These are phyloP conservation scores for Thamnidium elegans DNA, from an alignment of 192 early-diverging fungal species.

Conservation along the genomic window DNA sequence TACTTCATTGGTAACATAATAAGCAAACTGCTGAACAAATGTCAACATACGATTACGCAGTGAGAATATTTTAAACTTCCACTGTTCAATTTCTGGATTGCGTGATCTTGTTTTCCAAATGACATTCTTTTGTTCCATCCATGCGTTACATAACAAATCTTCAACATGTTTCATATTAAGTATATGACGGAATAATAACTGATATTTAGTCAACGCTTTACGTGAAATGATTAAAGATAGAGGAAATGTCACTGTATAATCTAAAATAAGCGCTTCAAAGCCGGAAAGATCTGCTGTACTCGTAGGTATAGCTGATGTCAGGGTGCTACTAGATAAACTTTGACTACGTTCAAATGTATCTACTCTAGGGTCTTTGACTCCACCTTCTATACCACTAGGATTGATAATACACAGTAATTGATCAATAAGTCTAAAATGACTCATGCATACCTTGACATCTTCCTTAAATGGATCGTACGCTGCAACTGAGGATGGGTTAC, in stretches of 20 bases:
- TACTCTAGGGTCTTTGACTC: not conserved
- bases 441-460: constrained; percentile 76
- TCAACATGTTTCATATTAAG: constrained; percentile 89
- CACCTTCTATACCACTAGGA: constrained; percentile 55
- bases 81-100: constrained; percentile 46
- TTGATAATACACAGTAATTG: constrained; percentile 71
- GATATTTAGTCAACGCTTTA: constrained; percentile 85
- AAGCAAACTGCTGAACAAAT: constrained; percentile 90
- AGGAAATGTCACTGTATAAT: constrained; percentile 86
- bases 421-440: constrained; percentile 58
- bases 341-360: constrained; percentile 9
- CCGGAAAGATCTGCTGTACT: constrained; percentile 39
- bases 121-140: constrained; percentile 67
- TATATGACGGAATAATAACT: constrained; percentile 84
- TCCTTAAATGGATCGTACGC: constrained; percentile 84
- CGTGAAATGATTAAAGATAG: constrained; percentile 84
- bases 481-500: constrained; percentile 80
- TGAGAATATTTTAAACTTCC: constrained; percentile 64
- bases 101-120: constrained; percentile 46
- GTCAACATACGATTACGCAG: constrained; percentile 81
- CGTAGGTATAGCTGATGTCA: not conserved
- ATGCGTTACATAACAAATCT: constrained; percentile 69
- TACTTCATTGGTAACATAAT: constrained; percentile 89
- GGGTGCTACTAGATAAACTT: not conserved
- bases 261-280: constrained; percentile 77